phyloP scores from a whole-genome alignment of 2,329 filamentous ascomycete genomes.

The Rutstroemia sp. region DNA sequence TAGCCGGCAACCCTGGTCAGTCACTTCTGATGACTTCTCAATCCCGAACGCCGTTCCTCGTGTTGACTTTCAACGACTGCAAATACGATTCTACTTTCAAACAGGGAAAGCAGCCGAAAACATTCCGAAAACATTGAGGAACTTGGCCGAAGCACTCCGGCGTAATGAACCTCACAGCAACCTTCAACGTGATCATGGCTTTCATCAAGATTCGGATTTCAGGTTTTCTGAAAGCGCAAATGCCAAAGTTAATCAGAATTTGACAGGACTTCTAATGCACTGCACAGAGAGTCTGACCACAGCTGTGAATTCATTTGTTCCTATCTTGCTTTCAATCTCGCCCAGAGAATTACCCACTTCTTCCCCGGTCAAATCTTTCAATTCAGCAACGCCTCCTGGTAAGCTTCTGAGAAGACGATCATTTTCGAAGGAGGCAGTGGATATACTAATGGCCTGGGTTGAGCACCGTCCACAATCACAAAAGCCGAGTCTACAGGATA shows the following conservation, averaged over 20 bases:
- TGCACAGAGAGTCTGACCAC: not conserved
- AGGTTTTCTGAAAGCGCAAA: not conserved
- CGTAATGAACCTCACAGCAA: too few species aligned
- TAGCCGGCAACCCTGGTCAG: not conserved
- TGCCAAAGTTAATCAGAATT: not conserved
- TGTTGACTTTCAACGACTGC: slow-evolving; percentile 17
- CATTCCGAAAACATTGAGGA: not conserved
- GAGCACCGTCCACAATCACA: not conserved
- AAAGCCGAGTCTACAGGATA: not conserved
- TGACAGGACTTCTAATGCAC: not conserved
- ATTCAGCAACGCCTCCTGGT: not conserved
- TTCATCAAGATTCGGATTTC: too few species aligned
- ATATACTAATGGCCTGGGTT: not conserved
- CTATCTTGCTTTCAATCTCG: not conserved
- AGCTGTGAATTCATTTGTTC: not conserved
- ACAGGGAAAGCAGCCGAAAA: not conserved
- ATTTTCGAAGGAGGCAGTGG: not conserved
- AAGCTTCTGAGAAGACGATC: not conserved
- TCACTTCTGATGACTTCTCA: slow-evolving; percentile 10
- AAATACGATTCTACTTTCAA: slow-evolving; percentile 18
- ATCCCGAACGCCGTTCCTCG: slow-evolving; percentile 15
- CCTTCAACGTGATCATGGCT: too few species aligned
- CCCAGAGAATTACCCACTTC: not conserved
- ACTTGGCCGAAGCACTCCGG: not conserved
- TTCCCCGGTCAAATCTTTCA: not conserved